Conservation (phyloP, 768 basidiomycete genomes). For the Brasilioporus rufonigricans region DNA sequence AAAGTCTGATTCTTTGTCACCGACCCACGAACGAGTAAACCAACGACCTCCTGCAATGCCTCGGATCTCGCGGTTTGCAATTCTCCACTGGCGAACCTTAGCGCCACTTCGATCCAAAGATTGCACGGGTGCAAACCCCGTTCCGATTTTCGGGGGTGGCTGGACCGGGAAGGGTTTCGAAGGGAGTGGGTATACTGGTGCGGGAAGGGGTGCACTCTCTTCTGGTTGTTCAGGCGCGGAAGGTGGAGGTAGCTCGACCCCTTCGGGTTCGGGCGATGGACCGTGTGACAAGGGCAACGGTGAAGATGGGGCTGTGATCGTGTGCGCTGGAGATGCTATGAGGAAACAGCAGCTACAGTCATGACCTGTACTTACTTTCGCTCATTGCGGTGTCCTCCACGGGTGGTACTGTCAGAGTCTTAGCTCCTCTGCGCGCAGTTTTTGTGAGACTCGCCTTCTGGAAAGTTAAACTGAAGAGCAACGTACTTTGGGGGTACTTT, state of each 20-base stretch:
- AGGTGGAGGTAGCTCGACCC: slow-evolving; percentile 25
- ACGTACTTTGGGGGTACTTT: slow-evolving; percentile 33
- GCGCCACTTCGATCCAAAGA: slow-evolving; percentile 63
- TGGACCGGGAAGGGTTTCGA: slow-evolving; percentile 84
- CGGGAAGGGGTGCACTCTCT: slow-evolving; percentile 47
- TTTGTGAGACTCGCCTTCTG: neutral
- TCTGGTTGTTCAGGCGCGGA: slow-evolving; percentile 34
- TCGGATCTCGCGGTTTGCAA: slow-evolving; percentile 72
- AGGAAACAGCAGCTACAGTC: neutral
- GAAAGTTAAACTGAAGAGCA: neutral
- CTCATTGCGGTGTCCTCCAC: slow-evolving; percentile 54
- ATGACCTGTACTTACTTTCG: slow-evolving; percentile 49
- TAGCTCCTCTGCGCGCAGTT: slow-evolving; percentile 28
- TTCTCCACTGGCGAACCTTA: slow-evolving; percentile 69
- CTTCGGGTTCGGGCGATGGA: slow-evolving; percentile 52
- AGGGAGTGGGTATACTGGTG: slow-evolving; percentile 76
- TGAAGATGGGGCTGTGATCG: slow-evolving; percentile 72
- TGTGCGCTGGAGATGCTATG: slow-evolving; percentile 43
- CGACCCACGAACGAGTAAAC: slow-evolving; percentile 82
- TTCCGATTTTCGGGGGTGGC: slow-evolving; percentile 69
- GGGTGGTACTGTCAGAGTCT: slow-evolving; percentile 33
- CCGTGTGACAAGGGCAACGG: slow-evolving; percentile 43
- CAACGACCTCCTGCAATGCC: slow-evolving; percentile 84
- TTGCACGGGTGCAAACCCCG: slow-evolving; percentile 66
- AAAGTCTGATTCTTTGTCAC: slow-evolving; percentile 73